Percentiles rank a stretch among this genome's conserved stretches.
Conservation (phyloP, 1,284 basidiomycete species). For the Malassezia vespertilionis region DNA sequence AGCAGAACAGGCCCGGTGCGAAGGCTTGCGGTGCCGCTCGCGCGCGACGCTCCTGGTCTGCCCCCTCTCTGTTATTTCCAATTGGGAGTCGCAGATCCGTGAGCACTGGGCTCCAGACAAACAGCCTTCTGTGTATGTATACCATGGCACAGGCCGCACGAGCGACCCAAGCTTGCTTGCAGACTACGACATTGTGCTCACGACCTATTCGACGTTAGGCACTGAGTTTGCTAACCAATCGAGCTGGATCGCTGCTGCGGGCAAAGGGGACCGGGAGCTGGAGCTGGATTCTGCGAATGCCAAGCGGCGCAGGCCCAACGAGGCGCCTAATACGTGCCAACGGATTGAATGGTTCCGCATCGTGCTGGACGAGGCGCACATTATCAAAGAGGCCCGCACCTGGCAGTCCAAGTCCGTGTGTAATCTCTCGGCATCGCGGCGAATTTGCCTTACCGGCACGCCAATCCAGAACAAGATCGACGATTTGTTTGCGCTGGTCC, state of each 20-base stretch:
- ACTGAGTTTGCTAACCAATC: constrained; percentile 83
- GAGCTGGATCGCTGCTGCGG: constrained; percentile 26
- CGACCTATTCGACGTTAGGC: constrained; percentile 88
- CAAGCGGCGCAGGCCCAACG: constrained; percentile 50
- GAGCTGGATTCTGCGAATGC: background rate
- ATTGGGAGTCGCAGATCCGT: constrained; percentile 96
- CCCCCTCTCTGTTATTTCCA: constrained; percentile 87
- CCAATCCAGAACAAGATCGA: constrained; percentile 98
- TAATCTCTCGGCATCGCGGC: constrained; percentile 81
- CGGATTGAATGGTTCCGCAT: constrained; percentile 67
- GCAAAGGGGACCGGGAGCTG: constrained; percentile 11
- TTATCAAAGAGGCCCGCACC: constrained; percentile 88
- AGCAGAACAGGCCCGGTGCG: constrained; percentile 24
- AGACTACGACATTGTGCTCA: constrained; percentile 92
- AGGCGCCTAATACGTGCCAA: constrained; percentile 75
- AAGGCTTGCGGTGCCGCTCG: constrained; percentile 51
- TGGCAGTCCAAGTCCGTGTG: constrained; percentile 89
- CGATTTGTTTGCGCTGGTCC: constrained; percentile 90
- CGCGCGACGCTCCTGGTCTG: constrained; percentile 92
- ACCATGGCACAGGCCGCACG: constrained; percentile 82
- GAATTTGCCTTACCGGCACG: constrained; percentile 87
- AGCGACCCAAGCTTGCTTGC: constrained; percentile 73
- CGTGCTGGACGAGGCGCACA: constrained; percentile 46
- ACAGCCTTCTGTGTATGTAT: constrained; percentile 65
- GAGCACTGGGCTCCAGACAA: constrained; percentile 57